Percentiles rank a stretch among this genome's conserved stretches.
Evolutionary conservation across 805 yeast genomes (phyloP).

Genomic region (Ogataea sp.): DNA sequence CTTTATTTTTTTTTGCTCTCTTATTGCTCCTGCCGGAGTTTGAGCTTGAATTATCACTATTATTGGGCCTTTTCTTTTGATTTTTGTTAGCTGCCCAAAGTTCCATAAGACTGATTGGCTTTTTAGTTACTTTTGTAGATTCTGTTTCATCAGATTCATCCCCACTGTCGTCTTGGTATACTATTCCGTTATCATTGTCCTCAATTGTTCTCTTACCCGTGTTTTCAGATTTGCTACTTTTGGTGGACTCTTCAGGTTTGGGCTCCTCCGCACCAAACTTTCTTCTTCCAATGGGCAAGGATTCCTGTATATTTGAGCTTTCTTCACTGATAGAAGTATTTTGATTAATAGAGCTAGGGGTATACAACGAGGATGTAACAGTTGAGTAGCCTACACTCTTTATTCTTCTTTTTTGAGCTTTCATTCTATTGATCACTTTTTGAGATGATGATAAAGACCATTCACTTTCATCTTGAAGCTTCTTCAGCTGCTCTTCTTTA

Average conservation of each 20-base stretch:
- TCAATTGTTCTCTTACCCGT: constrained; percentile 1
- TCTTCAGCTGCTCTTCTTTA: constrained; percentile 26
- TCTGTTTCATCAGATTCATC: constrained; percentile 10
- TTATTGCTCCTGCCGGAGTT: too few species aligned
- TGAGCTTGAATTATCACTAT: too few species aligned
- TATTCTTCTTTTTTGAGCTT: constrained; percentile 10
- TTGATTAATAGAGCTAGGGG: constrained; percentile 7
- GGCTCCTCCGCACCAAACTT: constrained; percentile 19
- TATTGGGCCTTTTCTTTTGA: constrained; percentile 1
- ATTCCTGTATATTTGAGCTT: too few species aligned
- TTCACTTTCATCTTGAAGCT: constrained; percentile 41
- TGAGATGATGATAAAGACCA: constrained; percentile 37
- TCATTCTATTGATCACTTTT: constrained; percentile 12
- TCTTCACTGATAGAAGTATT: too few species aligned
- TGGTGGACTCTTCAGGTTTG: constrained; percentile 8
- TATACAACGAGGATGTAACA: background rate
- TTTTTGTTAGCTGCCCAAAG: constrained; percentile 6
- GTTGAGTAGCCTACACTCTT: constrained; percentile 21
- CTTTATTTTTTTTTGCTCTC: background rate
- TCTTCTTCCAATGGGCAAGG: constrained; percentile 18
- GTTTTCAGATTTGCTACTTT: background rate
- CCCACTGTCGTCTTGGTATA: constrained; percentile 9
- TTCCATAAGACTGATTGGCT: constrained; percentile 4
- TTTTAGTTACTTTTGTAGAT: background rate
- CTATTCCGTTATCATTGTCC: constrained; percentile 4